phyloP scores from a whole-genome alignment of 2,329 filamentous ascomycete species.

The Hortaea sp. region DNA sequence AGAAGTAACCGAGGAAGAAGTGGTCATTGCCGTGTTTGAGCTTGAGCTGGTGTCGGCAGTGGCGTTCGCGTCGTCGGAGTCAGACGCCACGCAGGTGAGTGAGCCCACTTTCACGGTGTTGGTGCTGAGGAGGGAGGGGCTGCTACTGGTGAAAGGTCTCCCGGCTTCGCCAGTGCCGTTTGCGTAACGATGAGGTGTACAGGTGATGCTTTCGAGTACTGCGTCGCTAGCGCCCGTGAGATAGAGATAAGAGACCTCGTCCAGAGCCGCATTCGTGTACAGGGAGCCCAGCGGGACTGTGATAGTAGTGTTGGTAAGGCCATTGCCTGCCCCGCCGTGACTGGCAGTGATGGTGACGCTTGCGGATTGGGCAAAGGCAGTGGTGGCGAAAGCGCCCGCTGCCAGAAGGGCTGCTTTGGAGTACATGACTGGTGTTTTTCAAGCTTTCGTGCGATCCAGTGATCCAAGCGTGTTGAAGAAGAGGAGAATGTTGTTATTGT shows the following conservation, averaged over 20 bases:
- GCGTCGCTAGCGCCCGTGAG: slow-evolving; percentile 13
- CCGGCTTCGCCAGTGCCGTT: slow-evolving; percentile 14
- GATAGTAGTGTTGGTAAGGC: slow-evolving; percentile 18
- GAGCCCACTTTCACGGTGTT: slow-evolving; percentile 17
- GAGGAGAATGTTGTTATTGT: neutral
- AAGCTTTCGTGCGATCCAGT: neutral
- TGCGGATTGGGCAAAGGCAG: slow-evolving; percentile 9
- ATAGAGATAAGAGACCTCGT: slow-evolving; percentile 16
- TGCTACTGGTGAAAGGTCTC: slow-evolving; percentile 12
- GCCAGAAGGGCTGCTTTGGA: neutral
- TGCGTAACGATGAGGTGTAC: slow-evolving; percentile 12
- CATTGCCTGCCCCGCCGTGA: slow-evolving; percentile 16
- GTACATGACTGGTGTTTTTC: neutral
- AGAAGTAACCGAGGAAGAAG: neutral
- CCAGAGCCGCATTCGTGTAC: slow-evolving; percentile 15
- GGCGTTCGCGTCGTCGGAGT: neutral
- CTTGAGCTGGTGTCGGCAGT: neutral
- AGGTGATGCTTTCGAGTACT: slow-evolving; percentile 12
- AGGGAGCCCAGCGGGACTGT: slow-evolving; percentile 12
- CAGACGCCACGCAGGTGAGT: slow-evolving; percentile 10
- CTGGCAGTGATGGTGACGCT: slow-evolving; percentile 13
- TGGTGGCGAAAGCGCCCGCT: slow-evolving; percentile 4
- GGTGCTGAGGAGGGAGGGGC: slow-evolving; percentile 14
- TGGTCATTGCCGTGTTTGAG: neutral
- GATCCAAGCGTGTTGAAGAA: neutral